A percentile compares a stretch with the other conserved stretches of the same genome.
phyloP scores from a whole-genome alignment of 371 early-diverging fungal species.

The Apophysomyces sp. region DNA sequence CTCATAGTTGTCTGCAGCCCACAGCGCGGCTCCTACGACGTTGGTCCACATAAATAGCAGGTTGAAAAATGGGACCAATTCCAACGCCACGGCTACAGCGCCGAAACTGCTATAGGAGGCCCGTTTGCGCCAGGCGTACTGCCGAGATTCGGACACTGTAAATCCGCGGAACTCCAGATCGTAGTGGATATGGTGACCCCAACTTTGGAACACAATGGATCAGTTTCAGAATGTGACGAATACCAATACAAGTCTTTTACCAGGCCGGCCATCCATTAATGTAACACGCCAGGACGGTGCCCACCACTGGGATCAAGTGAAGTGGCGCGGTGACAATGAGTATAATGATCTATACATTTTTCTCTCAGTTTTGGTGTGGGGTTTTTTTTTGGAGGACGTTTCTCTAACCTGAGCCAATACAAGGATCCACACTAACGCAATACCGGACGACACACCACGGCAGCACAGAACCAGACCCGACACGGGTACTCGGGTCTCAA shows the following conservation, averaged over 20 bases:
- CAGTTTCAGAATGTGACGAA: not conserved
- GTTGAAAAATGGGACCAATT: constrained; percentile 67
- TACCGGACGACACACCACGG: constrained; percentile 37
- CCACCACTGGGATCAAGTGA: constrained; percentile 59
- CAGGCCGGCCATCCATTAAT: constrained; percentile 58
- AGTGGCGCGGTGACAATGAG: constrained; percentile 59
- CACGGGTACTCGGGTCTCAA: constrained; percentile 36
- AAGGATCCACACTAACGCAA: constrained; percentile 15
- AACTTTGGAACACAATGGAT: constrained; percentile 18
- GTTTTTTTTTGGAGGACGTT: not conserved
- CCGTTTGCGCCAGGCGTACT: constrained; percentile 43
- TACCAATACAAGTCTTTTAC: constrained; percentile 17
- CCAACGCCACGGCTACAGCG: constrained; percentile 58
- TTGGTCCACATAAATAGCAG: constrained; percentile 76
- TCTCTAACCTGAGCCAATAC: constrained; percentile 13
- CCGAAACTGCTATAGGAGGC: constrained; percentile 60
- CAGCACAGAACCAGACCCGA: constrained; percentile 36
- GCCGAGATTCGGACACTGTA: constrained; percentile 42
- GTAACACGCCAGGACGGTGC: constrained; percentile 54
- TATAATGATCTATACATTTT: constrained; percentile 35
- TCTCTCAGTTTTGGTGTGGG: not conserved
- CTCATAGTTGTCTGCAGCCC: constrained; percentile 66
- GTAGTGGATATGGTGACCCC: constrained; percentile 57
- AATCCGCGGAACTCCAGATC: constrained; percentile 58
- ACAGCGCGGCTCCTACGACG: constrained; percentile 74